Evolutionary conservation across 163 green algal genomes (phyloP).

Genomic region (Scenedesmus sp.): DNA sequence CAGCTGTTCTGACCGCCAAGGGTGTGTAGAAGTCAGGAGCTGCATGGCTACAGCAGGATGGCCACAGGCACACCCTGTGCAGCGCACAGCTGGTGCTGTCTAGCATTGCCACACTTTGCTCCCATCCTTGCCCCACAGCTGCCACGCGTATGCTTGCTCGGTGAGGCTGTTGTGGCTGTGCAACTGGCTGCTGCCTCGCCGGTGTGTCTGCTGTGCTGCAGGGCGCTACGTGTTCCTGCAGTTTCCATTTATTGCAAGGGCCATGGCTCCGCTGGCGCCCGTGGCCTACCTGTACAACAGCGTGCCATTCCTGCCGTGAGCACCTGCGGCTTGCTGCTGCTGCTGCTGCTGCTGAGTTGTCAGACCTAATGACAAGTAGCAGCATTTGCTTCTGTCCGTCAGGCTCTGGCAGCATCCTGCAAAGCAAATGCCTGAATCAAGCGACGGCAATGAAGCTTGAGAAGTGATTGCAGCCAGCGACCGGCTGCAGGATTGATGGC

Average conservation of each 20-base stretch:
- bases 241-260: slow-evolving; percentile 75
- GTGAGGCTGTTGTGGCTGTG: not conserved
- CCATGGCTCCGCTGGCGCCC: slow-evolving; percentile 80
- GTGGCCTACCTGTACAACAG: slow-evolving; percentile 82
- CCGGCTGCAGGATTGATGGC: not conserved
- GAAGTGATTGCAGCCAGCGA: not conserved
- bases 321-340: not conserved
- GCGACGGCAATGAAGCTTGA: not conserved
- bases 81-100: too few relatives aligned
- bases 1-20: too few relatives aligned
- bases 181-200: not conserved
- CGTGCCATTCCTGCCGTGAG: slow-evolving; percentile 83
- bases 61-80: too few relatives aligned
- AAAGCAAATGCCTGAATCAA: not conserved
- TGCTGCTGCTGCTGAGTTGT: not conserved
- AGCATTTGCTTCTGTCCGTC: not conserved
- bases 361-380: not conserved
- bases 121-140: not conserved
- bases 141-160: not conserved
- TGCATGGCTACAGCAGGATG: not conserved
- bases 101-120: too few relatives aligned
- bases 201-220: slow-evolving; percentile 32
- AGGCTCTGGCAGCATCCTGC: too few relatives aligned
- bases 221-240: slow-evolving; percentile 85
- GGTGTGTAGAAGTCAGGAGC: not conserved